Conservation (phyloP, 352 stramenopile genomes). For the Phytophthora pseudosyringae region DNA sequence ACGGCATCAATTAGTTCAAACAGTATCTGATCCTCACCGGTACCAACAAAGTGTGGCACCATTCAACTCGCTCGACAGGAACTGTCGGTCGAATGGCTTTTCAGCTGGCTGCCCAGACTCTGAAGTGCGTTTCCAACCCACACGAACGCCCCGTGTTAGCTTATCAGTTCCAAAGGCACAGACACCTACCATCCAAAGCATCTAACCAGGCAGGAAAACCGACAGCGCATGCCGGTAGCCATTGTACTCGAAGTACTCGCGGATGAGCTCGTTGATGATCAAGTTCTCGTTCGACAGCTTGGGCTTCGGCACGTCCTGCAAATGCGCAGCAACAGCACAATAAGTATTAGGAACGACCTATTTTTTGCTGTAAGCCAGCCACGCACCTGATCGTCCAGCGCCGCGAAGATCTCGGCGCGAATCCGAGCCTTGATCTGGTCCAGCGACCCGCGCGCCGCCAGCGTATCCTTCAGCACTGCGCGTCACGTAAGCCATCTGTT, state of each 20-base stretch:
- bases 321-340: not conserved
- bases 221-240: slow-evolving; percentile 91
- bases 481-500: not conserved
- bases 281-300: slow-evolving; percentile 93
- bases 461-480: slow-evolving; percentile 83
- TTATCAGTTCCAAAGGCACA: not conserved
- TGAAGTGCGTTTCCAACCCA: slow-evolving; percentile 21
- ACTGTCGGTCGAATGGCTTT: slow-evolving; percentile 76
- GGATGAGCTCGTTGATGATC: slow-evolving; percentile 95
- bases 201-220: slow-evolving; percentile 78
- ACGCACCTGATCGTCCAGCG: slow-evolving; percentile 77
- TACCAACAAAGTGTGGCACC: slow-evolving; percentile 29
- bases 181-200: not conserved
- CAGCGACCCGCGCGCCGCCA: slow-evolving; percentile 76
- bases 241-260: slow-evolving; percentile 95
- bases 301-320: slow-evolving; percentile 59
- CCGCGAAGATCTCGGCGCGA: slow-evolving; percentile 85
- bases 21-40: not conserved
- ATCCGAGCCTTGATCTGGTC: slow-evolving; percentile 88
- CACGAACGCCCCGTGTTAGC: slow-evolving; percentile 10
- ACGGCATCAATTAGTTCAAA: not conserved
- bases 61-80: slow-evolving; percentile 85
- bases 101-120: slow-evolving; percentile 87
- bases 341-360: not conserved
- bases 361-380: not conserved